A percentile compares a stretch with the other conserved stretches of the same genome.
Conservation (phyloP, 345 rosid species). For the Zanthoxylum bungeanum region DNA sequence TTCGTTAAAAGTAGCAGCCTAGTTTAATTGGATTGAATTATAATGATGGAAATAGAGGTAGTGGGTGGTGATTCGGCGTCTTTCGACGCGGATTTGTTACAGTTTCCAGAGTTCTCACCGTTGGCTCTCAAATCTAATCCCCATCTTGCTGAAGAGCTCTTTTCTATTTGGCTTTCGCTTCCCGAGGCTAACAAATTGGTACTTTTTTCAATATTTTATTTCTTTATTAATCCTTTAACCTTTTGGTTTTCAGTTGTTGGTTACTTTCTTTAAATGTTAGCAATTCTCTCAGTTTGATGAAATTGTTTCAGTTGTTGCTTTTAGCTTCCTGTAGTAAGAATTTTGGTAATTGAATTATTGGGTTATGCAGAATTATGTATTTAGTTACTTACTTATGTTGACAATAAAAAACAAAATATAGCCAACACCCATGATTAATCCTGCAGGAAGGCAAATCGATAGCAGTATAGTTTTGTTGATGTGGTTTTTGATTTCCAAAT, state of each 20-base stretch:
- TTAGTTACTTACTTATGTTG: neutral
- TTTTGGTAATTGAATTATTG: neutral
- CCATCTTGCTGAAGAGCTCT: constrained; percentile 66
- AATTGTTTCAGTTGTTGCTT: neutral
- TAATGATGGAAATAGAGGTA: constrained; percentile 37
- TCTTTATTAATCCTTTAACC: neutral
- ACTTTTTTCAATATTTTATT: neutral
- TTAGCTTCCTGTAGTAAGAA: neutral
- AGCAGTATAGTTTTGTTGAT: neutral
- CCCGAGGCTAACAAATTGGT: constrained; percentile 86
- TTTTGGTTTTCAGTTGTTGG: neutral
- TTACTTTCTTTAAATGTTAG: neutral
- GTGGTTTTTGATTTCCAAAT: neutral
- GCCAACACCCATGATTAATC: neutral
- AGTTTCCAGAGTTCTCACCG: constrained; percentile 77
- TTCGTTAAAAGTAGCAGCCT: constrained; percentile 11
- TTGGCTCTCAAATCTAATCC: constrained; percentile 66
- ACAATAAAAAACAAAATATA: neutral
- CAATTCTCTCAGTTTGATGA: neutral
- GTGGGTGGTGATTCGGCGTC: constrained; percentile 48
- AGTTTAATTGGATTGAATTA: constrained; percentile 10
- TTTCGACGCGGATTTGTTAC: constrained; percentile 77
- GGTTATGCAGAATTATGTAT: neutral
- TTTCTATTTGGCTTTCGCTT: constrained; percentile 89
- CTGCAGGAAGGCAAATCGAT: neutral